Base-by-base conservation (phyloP, 2,329 filamentous ascomycete species). In the Exophiala xenobiotica region DNA sequence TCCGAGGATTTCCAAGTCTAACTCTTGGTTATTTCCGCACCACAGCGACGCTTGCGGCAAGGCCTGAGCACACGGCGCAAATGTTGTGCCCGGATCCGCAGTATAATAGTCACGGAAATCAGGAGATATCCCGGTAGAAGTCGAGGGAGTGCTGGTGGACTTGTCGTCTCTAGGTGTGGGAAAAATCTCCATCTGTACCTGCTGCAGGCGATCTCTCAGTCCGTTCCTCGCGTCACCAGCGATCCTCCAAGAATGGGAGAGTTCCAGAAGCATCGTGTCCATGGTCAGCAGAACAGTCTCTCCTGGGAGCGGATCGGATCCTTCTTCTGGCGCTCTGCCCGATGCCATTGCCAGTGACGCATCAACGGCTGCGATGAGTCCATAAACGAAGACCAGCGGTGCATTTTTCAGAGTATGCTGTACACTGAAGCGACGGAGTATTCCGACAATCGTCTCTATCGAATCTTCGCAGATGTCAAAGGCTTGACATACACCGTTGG, bases 391-490 rank as follows among this genome's bases (percentile, higher is more conserved):
- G 4, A 18, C 24, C 6, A 51, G 19, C 12, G 48, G 41, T 8
- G 48, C 48, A 29, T 45, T 51, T 14, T 31, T 39, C 22, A 51
- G 23, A 6, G 48, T 31, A 31, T 51, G 31, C 24, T 46, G 41
- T 23, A 20, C 31, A 9, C 31, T 24, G 24, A 39, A 51, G 5
- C 48, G 48, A 14, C 48, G 40, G 14, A 51, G 3, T n/a, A 51
- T 51, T 9, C 33, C 33, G n/a, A 46, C 22, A 22, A 51, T 46
- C 6, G 40, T 46, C 23, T 46, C 40, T 22, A 51, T 16, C 12
- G 48, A 45, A 14, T n/a, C 23, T 16, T 45, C 41, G 26, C 48
- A 51, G 19, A 44, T 24, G 9, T 40, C 33, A 1, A 45, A 46
- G 6, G 48, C 41, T 14, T 51, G 24, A 16, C 8, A 22, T 5